Base-by-base conservation (phyloP, 345 rosid genomes). In the Heritiera fomes region DNA sequence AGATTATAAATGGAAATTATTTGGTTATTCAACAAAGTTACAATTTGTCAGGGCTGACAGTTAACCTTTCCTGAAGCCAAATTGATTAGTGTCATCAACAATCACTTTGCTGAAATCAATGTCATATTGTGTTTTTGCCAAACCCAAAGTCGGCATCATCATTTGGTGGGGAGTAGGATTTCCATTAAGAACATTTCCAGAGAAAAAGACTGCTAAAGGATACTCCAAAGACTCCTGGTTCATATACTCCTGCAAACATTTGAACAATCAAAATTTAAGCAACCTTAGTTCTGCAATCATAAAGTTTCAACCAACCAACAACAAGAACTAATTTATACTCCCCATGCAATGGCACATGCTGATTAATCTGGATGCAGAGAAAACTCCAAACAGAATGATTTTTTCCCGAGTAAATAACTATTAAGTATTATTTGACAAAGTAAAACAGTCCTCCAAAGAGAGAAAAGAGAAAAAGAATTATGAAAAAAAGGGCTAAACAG, bases 231-330 rank as follows among this genome's bases (percentile, higher is more conserved):
- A 80, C 59, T 77, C 81, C 76, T 17, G 71, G 81, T 85, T 77
- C 77, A 78, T 75, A 63, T 76, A 80, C 65, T 84, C 80, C 87
- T 85, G 68, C 1, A 59, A 75, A 56, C 10, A 30, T 5, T 6
- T 76, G 50, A 75, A 63, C 9, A 20, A 20, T 60, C 17, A 52
- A 59, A 53, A n/a, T n/a, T 71, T 23, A 78, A 32, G 15, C 41
- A 45, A 47, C 28, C 8, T 41, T 7, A 30, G 17, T 61, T 30
- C 15, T 15, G 65, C 70, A 46, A 47, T 43, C 14, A 30, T 46
- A 52, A 34, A 80, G 59, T 73, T 62, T 64, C 61, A 18, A 9
- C 59, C 4, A 2, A 14, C n/a, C 20, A 55, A 55, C 8, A 55
- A 17, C n/a, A 4, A 6, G 12, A 55, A 17, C 20, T 17, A 55